A percentile compares a stretch with the other conserved stretches of the same genome.
Evolutionary conservation across 495 filamentous ascomycete genomes (phyloP).

Genomic region (Hypomontagnella monticulosa): DNA sequence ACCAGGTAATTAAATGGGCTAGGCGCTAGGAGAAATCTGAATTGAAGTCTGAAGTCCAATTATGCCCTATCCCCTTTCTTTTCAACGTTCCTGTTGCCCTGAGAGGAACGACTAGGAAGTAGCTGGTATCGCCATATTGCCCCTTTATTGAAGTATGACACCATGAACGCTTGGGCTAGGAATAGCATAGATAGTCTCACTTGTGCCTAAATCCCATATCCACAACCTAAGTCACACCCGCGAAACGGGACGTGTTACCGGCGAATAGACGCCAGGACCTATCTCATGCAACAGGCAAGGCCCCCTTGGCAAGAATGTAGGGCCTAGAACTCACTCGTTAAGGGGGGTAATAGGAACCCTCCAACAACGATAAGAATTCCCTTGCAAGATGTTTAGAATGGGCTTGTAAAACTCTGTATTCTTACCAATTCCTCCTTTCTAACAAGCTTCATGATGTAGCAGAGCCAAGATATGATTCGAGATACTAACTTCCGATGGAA

Average conservation of each 20-base stretch:
- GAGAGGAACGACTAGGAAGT: neutral
- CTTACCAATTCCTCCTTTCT: neutral
- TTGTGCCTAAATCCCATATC: slow-evolving; percentile 33
- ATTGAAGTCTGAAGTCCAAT: neutral
- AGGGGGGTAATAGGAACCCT: neutral
- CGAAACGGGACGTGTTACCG: slow-evolving; percentile 31
- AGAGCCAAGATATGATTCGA: slow-evolving; percentile 23
- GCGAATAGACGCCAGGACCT: slow-evolving; percentile 24
- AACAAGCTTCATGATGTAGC: slow-evolving; percentile 2
- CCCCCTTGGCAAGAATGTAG: slow-evolving; percentile 8
- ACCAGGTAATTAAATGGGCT: slow-evolving; percentile 6
- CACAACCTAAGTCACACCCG: slow-evolving; percentile 24
- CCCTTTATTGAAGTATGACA: slow-evolving; percentile 15
- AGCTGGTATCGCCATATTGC: neutral
- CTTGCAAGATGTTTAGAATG: neutral
- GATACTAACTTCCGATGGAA: slow-evolving; percentile 36
- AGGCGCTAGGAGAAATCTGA: neutral
- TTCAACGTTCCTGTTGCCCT: neutral
- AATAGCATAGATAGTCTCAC: slow-evolving; percentile 1
- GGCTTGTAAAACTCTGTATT: neutral
- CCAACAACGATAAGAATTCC: slow-evolving; percentile 8
- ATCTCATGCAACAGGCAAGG: slow-evolving; percentile 9
- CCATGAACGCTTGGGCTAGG: neutral
- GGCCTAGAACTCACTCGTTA: slow-evolving; percentile 11
- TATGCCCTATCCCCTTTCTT: neutral